Percentiles rank a stretch among this genome's conserved stretches.
phyloP scores from a whole-genome alignment of 2,329 filamentous ascomycete species.

The Fusarium setosum region DNA sequence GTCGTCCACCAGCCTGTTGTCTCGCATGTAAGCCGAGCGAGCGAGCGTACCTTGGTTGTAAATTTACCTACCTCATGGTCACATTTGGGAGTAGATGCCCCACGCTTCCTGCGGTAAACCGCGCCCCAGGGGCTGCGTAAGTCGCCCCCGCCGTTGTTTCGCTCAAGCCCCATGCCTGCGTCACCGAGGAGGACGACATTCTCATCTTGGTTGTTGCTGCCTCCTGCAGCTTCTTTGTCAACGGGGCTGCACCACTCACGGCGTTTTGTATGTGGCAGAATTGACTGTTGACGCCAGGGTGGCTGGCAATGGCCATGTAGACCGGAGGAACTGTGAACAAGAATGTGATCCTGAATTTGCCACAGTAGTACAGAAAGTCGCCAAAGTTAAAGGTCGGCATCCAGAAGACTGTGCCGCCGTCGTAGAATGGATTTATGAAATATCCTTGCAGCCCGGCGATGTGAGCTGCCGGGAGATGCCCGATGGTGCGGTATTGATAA shows the following conservation, averaged over 20 bases:
- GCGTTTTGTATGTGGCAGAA: constrained; percentile 62
- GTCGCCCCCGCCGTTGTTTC: constrained; percentile 66
- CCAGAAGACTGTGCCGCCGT: constrained; percentile 67
- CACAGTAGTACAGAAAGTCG: constrained; percentile 64
- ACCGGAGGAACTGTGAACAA: constrained; percentile 73
- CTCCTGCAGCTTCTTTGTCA: constrained; percentile 64
- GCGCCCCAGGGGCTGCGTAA: constrained; percentile 51
- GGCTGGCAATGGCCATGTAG: constrained; percentile 68
- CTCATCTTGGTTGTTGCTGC: constrained; percentile 62
- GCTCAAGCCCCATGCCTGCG: constrained; percentile 69
- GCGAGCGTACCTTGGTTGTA: neutral
- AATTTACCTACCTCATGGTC: constrained; percentile 39
- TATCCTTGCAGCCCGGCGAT: constrained; percentile 60
- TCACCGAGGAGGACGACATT: constrained; percentile 50
- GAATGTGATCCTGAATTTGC: constrained; percentile 60
- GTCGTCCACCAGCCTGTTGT: neutral
- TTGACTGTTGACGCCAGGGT: constrained; percentile 64
- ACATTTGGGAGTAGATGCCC: constrained; percentile 45
- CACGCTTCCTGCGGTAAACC: constrained; percentile 60
- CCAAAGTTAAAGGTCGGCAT: constrained; percentile 70
- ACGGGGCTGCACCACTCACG: constrained; percentile 65
- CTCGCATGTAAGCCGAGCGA: neutral
- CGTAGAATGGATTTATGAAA: constrained; percentile 53
- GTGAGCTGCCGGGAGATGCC: constrained; percentile 58
- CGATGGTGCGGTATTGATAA: constrained; percentile 50